Evolutionary conservation across 2,329 filamentous ascomycete species (phyloP).

Genomic region (Sordariomycetes sp.): DNA sequence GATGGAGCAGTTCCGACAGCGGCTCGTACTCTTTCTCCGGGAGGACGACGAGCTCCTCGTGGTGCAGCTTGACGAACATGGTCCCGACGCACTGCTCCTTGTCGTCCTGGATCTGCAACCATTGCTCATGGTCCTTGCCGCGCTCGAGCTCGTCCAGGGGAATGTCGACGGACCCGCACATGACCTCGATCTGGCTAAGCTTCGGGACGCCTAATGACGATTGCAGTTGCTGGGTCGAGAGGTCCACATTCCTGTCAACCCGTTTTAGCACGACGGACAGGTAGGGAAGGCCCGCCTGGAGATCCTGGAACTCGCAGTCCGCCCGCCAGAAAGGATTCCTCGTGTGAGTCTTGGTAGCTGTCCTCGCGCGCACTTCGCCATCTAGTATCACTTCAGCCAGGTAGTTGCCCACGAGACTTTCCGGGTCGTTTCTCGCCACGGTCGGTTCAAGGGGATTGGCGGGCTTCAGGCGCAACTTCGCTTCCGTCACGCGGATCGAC

Average conservation of each 20-base stretch:
- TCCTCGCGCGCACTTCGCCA: slow-evolving; percentile 65
- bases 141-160: slow-evolving; percentile 65
- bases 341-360: slow-evolving; percentile 56
- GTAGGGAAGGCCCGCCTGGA: slow-evolving; percentile 55
- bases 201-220: slow-evolving; percentile 27
- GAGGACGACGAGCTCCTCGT: slow-evolving; percentile 83
- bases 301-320: slow-evolving; percentile 62
- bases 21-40: slow-evolving; percentile 75
- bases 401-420: slow-evolving; percentile 48
- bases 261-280: slow-evolving; percentile 62
- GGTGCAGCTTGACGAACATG: slow-evolving; percentile 68
- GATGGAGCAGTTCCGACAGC: slow-evolving; percentile 71
- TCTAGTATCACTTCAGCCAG: slow-evolving; percentile 70
- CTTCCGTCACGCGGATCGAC: slow-evolving; percentile 44
- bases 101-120: slow-evolving; percentile 72
- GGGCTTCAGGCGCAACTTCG: slow-evolving; percentile 36
- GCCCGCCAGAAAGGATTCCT: slow-evolving; percentile 74
- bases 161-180: slow-evolving; percentile 68
- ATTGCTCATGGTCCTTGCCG: slow-evolving; percentile 71
- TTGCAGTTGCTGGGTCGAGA: slow-evolving; percentile 27
- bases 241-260: slow-evolving; percentile 35
- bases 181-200: slow-evolving; percentile 31
- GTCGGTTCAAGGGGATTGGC: slow-evolving; percentile 11
- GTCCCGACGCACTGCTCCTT: slow-evolving; percentile 67
- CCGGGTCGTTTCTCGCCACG: slow-evolving; percentile 9